Evolutionary conservation across 2,329 filamentous ascomycete species (phyloP).

Genomic region (Microdochium paspali): DNA sequence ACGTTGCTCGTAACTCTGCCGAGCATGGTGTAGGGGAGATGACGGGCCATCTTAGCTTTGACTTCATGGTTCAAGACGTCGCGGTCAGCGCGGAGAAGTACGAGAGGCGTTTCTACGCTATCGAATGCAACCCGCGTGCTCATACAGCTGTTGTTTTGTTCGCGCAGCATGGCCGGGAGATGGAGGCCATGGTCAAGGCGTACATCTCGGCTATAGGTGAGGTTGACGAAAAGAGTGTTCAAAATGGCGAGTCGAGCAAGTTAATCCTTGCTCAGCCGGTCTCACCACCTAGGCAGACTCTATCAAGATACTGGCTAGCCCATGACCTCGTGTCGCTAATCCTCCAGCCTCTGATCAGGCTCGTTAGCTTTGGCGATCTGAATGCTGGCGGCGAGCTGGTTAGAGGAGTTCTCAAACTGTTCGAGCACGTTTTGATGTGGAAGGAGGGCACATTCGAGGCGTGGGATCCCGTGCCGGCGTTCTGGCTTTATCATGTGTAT

Average conservation of each 20-base stretch:
- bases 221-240: not conserved
- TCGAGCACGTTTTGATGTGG: conserved; percentile 34
- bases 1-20: conserved; percentile 36
- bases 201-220: conserved; percentile 38
- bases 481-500: conserved; percentile 47
- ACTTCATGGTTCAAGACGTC: conserved; percentile 52
- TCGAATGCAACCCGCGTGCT: conserved; percentile 62
- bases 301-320: conserved; percentile 52
- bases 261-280: not conserved
- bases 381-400: conserved; percentile 9
- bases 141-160: conserved; percentile 61
- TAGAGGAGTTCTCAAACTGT: conserved; percentile 16
- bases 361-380: conserved; percentile 12
- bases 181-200: conserved; percentile 34
- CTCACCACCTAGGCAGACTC: conserved; percentile 13
- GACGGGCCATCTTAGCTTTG: conserved; percentile 65
- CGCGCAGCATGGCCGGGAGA: conserved; percentile 25
- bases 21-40: conserved; percentile 23
- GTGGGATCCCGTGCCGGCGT: conserved; percentile 47
- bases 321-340: conserved; percentile 51
- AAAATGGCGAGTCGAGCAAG: not conserved
- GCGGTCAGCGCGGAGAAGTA: conserved; percentile 12
- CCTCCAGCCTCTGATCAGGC: conserved; percentile 31
- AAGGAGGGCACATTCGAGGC: conserved; percentile 42
- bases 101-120: conserved; percentile 46